Evolutionary conservation across 371 early-diverging fungal genomes (phyloP), one percentile per base, ranked within the genome.

Genomic region (Mycotypha africana): DNA sequence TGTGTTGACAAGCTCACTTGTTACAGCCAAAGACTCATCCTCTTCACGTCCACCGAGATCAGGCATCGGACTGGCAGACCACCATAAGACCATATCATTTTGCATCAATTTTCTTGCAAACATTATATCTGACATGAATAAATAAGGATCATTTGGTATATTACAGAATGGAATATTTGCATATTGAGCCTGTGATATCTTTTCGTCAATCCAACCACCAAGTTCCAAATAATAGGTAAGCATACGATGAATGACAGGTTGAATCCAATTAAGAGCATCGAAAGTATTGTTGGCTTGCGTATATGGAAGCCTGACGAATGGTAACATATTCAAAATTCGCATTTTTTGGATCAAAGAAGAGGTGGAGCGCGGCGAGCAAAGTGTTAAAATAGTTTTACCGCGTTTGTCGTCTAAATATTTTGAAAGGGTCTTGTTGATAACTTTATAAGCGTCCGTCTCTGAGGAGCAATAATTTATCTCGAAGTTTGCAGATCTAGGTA

Each of bases 11-110:
- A 75, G 34, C 20, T 85, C 85, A 14, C 70, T 67, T 7, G 70
- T 49, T 20, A 78, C 74, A n/a, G 62, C 68, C 11, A 65, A 53
- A 51, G 81, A 79, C 42, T 91, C 88, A 38, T 92, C 92, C 28
- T 82, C 74, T 59, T 97, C 92, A 2, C 88, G 70, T 0, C 96
- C 95, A 23, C 97, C 96, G 2, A 97, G 67, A 58, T 96, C 96
- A 3, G 97, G 95, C 45, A 72, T 75, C 31, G 60, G 65, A 6
- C 80, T 76, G 1, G 82, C 58, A 16, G 93, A 93, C 84, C 89
- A 94, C 98, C 98, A 98, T 17, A 95, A 59, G 1, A 98, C 62
- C 74, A 86, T 81, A 44, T 91, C 90, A 25, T 79, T 76, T 21
- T 77, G 58, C 12, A 71, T 60, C 46, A 98, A 62, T 14, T 79